A percentile compares a stretch with the other conserved stretches of the same genome.
Evolutionary conservation across 352 stramenopile genomes (phyloP).

Genomic region (Elongisporangium anandrum): DNA sequence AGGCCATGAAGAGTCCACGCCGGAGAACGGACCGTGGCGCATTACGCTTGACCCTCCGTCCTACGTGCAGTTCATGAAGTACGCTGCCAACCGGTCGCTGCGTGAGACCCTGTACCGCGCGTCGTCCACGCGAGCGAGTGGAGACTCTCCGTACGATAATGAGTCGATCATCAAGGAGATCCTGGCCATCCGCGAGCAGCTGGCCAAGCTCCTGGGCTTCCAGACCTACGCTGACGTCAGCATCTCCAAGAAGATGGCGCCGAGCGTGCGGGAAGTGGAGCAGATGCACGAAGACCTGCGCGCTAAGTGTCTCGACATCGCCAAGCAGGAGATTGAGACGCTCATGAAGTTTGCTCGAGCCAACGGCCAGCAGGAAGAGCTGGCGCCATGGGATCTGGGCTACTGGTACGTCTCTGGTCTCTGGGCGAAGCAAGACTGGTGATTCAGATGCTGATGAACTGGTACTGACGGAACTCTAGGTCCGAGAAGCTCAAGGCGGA

Average conservation of each 20-base stretch:
- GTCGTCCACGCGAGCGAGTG: conserved; percentile 89
- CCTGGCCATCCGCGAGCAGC: conserved; percentile 88
- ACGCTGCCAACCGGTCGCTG: conserved; percentile 86
- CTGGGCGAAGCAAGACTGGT: neutral
- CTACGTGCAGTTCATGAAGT: conserved; percentile 96
- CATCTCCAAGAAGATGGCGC: conserved; percentile 96
- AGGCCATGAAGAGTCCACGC: conserved; percentile 55
- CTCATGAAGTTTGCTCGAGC: conserved; percentile 85
- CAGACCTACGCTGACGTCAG: conserved; percentile 91
- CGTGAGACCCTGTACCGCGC: conserved; percentile 93
- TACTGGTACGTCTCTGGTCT: conserved; percentile 72
- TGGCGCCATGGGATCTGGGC: conserved; percentile 93
- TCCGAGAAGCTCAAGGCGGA: conserved; percentile 94
- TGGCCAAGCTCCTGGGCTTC: conserved; percentile 92
- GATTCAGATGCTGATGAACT: neutral
- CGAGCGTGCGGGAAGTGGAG: conserved; percentile 85
- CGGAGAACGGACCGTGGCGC: conserved; percentile 89
- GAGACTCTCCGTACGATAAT: conserved; percentile 86
- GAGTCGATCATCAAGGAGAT: conserved; percentile 93
- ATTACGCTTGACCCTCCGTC: conserved; percentile 94
- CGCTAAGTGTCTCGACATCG: conserved; percentile 90
- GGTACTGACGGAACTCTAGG: conserved; percentile 15
- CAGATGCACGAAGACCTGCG: conserved; percentile 93
- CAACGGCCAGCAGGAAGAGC: conserved; percentile 61
- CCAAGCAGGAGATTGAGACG: conserved; percentile 88